A percentile compares a stretch with the other conserved stretches of the same genome.
Conservation (phyloP, 1,139 yeast genomes). For the Petasospora fabianii region DNA sequence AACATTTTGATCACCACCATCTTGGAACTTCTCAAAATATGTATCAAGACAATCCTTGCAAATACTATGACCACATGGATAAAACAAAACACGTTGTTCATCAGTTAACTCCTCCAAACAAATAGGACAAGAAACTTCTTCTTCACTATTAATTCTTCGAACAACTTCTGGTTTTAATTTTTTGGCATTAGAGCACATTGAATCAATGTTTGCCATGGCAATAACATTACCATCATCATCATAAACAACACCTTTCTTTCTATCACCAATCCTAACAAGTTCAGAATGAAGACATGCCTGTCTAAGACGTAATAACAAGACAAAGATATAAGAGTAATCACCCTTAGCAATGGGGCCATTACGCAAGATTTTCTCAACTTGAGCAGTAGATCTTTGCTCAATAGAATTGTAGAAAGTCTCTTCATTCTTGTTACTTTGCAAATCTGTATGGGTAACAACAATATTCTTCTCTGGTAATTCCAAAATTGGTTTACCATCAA, state of each 20-base stretch:
- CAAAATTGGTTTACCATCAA: constrained; percentile 66
- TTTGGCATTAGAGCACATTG: constrained; percentile 28
- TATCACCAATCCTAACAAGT: constrained; percentile 64
- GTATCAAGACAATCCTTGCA: constrained; percentile 59
- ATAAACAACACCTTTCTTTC: constrained; percentile 30
- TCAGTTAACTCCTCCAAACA: constrained; percentile 44
- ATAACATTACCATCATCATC: constrained; percentile 25
- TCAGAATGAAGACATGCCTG: constrained; percentile 90
- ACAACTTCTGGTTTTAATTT: constrained; percentile 25
- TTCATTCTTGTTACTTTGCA: constrained; percentile 50
- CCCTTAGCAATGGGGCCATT: constrained; percentile 33
- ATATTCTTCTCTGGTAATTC: constrained; percentile 61
- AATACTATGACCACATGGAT: constrained; percentile 65
- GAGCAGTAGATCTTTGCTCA: constrained; percentile 53
- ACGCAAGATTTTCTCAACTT: constrained; percentile 40
- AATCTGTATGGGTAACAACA: constrained; percentile 44
- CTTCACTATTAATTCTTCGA: constrained; percentile 31
- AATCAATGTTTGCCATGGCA: constrained; percentile 14
- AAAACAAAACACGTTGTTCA: constrained; percentile 41
- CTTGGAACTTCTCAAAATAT: constrained; percentile 43
- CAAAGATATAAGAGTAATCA: constrained; percentile 59
- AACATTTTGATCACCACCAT: constrained; percentile 31
- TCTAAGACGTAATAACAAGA: constrained; percentile 71
- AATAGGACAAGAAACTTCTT: constrained; percentile 47
- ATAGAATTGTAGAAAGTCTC: constrained; percentile 50